A percentile compares a stretch with the other conserved stretches of the same genome.
These are phyloP conservation scores for Puccinia hordei DNA, from an alignment of 1,284 basidiomycete species.

Conservation along the genomic window DNA sequence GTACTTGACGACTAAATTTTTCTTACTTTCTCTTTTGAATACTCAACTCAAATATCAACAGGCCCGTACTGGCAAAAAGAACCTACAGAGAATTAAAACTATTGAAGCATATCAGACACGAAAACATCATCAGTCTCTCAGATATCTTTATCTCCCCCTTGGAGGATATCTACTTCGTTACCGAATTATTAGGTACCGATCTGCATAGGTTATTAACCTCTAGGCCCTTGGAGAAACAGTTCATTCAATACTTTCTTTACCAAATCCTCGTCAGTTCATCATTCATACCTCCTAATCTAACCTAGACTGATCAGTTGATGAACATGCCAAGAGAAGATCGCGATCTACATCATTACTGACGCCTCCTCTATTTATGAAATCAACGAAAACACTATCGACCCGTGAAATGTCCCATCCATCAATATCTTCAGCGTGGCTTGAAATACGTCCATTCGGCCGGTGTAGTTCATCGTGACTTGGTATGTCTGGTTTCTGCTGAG, in stretches of 20 bases:
- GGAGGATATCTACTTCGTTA: conserved; percentile 78
- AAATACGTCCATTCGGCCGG: conserved; percentile 99
- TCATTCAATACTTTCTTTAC: conserved; percentile 99
- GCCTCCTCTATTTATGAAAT: not conserved
- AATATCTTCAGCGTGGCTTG: conserved; percentile 73
- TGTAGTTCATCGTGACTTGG: conserved; percentile 95
- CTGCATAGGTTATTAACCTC: conserved; percentile 94
- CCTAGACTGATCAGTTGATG: conserved; percentile 1
- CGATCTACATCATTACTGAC: not conserved
- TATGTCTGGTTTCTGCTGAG: conserved; percentile 60
- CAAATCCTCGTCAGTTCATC: conserved; percentile 78
- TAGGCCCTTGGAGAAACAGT: conserved; percentile 96
- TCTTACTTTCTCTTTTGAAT: too few species aligned
- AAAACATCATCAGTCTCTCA: conserved; percentile 80
- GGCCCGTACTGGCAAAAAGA: conserved; percentile 90
- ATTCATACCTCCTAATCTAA: not conserved
- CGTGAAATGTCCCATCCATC: conserved; percentile 45
- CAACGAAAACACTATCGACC: not conserved
- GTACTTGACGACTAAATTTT: too few species aligned
- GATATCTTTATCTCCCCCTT: conserved; percentile 51
- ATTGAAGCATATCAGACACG: conserved; percentile 97
- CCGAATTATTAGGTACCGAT: conserved; percentile 97
- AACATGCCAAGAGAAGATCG: not conserved
- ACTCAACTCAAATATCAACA: conserved; percentile 9
- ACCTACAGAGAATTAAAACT: conserved; percentile 98